Conservation (phyloP, 2,329 filamentous ascomycete species). For the Aspergillus fischeri region DNA sequence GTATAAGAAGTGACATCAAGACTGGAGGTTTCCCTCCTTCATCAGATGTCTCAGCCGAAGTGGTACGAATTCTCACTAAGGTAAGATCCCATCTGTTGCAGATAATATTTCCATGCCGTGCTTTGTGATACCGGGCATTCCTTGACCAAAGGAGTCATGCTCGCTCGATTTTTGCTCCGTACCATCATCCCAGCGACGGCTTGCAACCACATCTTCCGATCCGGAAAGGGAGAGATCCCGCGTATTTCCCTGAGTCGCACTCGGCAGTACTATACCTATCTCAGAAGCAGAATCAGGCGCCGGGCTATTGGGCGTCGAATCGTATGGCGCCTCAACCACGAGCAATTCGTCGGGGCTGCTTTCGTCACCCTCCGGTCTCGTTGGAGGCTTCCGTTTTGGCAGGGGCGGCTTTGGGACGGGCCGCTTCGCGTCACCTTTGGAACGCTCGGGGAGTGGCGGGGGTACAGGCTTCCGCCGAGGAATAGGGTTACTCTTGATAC, state of each 20-base stretch:
- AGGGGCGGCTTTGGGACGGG: slow-evolving; percentile 45
- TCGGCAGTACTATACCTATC: slow-evolving; percentile 10
- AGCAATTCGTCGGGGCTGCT: slow-evolving; percentile 51
- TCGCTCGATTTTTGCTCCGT: background rate
- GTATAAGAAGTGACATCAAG: background rate
- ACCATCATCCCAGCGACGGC: background rate
- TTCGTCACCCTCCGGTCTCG: slow-evolving; percentile 29
- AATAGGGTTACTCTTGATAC: slow-evolving; percentile 53
- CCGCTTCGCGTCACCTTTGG: slow-evolving; percentile 29
- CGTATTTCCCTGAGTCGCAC: background rate
- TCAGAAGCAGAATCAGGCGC: slow-evolving; percentile 19
- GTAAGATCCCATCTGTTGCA: slow-evolving; percentile 17
- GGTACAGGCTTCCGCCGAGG: slow-evolving; percentile 64
- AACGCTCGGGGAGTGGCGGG: slow-evolving; percentile 32
- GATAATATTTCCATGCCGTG: slow-evolving; percentile 16
- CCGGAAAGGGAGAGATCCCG: background rate
- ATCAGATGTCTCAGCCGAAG: background rate
- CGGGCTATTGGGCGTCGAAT: slow-evolving; percentile 50
- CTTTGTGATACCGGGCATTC: slow-evolving; percentile 2
- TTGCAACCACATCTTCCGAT: too few relatives aligned
- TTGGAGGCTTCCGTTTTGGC: slow-evolving; percentile 44
- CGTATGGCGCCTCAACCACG: slow-evolving; percentile 61
- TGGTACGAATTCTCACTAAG: background rate
- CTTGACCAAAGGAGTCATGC: background rate
- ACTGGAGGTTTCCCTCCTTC: background rate